phyloP scores from a whole-genome alignment of 306 rosid genomes.

The Prunus kanzakura region DNA sequence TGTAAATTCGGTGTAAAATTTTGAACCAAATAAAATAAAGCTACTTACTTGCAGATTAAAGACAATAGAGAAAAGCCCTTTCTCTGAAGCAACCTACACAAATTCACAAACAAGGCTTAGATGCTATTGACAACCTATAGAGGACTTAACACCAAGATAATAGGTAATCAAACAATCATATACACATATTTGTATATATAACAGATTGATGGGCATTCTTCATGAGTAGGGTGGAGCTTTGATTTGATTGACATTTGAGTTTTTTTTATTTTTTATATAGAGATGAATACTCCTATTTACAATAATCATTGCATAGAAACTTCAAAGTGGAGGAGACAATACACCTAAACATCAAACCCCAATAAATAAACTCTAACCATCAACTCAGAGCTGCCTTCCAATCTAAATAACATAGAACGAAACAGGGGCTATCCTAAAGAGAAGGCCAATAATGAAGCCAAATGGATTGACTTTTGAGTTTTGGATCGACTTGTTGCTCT shows the following conservation, averaged over 20 bases:
- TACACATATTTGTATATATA: neutral
- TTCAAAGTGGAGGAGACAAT: no score
- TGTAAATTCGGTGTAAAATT: neutral
- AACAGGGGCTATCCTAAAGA: no score
- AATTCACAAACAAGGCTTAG: constrained; percentile 12
- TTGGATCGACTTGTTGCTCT: neutral
- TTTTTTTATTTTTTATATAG: no score
- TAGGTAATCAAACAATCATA: neutral
- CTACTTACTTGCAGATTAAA: constrained; percentile 86
- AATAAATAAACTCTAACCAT: neutral
- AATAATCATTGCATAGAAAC: no score
- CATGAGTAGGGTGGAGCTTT: neutral
- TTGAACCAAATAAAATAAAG: constrained; percentile 20
- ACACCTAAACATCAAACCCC: neutral
- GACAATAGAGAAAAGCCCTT: constrained; percentile 82
- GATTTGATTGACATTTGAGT: neutral
- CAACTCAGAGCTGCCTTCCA: neutral
- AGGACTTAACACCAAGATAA: neutral
- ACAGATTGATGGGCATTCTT: neutral
- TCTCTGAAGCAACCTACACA: constrained; percentile 84
- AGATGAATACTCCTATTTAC: no score
- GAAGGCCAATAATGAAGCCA: neutral
- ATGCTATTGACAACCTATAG: constrained; percentile 12
- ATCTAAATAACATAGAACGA: neutral
- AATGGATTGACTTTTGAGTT: neutral